These are phyloP conservation scores for Polytrichum commune DNA, from an alignment of 225 moss, liverwort and hornwort species.

Conservation along the genomic window DNA sequence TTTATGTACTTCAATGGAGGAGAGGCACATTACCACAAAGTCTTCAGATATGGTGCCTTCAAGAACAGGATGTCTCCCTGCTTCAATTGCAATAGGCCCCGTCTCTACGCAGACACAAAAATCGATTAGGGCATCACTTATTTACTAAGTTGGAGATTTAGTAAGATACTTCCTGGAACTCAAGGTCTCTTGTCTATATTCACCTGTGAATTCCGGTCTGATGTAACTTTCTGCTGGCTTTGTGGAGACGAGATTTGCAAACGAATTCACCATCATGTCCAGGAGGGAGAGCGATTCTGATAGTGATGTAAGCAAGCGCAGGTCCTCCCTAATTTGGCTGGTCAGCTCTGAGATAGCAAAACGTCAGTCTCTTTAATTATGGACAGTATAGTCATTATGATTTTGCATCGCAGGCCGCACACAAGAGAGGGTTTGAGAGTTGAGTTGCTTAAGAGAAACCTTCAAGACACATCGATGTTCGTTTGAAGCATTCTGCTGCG, in stretches of 20 bases:
- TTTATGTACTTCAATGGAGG: neutral
- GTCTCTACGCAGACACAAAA: slow-evolving; percentile 38
- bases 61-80: slow-evolving; percentile 88
- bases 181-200: neutral
- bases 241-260: slow-evolving; percentile 62
- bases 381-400: neutral
- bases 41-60: slow-evolving; percentile 62
- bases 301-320: slow-evolving; percentile 66
- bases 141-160: neutral
- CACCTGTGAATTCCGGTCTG: slow-evolving; percentile 92
- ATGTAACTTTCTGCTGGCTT: slow-evolving; percentile 52
- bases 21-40: slow-evolving; percentile 57
- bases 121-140: neutral
- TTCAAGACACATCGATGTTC: slow-evolving; percentile 74
- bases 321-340: slow-evolving; percentile 59
- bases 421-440: neutral
- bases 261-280: slow-evolving; percentile 98
- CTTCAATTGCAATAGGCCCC: slow-evolving; percentile 90
- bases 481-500: slow-evolving; percentile 81
- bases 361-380: neutral
- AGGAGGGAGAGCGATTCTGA: slow-evolving; percentile 87
- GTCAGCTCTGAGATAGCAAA: slow-evolving; percentile 57
- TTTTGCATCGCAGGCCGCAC: neutral
- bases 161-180: neutral
- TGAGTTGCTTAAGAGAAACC: slow-evolving; percentile 28